Conservation (phyloP, 2,329 filamentous ascomycete species). For the Fusarium albosuccineum region DNA sequence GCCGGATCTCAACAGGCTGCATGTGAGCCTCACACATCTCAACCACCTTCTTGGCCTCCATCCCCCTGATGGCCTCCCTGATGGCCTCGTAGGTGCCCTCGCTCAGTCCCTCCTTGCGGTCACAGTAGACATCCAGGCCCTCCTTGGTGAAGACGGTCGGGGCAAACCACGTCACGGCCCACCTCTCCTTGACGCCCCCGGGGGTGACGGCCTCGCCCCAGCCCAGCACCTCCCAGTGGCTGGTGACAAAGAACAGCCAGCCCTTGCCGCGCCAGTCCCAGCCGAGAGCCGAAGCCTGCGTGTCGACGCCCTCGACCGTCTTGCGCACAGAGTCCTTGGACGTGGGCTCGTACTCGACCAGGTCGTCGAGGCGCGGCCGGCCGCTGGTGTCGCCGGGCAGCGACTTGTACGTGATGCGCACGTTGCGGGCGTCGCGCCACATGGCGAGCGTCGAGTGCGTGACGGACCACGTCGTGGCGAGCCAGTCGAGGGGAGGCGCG, state of each 20-base stretch:
- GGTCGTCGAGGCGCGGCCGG: constrained; percentile 72
- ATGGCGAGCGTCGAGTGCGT: constrained; percentile 82
- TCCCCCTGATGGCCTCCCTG: constrained; percentile 60
- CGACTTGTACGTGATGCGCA: constrained; percentile 79
- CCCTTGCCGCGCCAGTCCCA: constrained; percentile 87
- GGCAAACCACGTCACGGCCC: constrained; percentile 88
- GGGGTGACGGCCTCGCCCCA: constrained; percentile 70
- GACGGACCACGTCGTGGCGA: constrained; percentile 77
- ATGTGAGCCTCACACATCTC: constrained; percentile 63
- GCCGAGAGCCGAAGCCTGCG: constrained; percentile 50
- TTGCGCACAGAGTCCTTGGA: constrained; percentile 64
- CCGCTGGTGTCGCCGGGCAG: constrained; percentile 59
- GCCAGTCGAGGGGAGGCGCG: constrained; percentile 68
- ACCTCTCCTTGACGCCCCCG: constrained; percentile 65
- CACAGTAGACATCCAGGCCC: constrained; percentile 82
- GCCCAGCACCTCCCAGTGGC: constrained; percentile 85
- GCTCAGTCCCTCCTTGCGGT: constrained; percentile 70
- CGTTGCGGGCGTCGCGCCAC: constrained; percentile 85
- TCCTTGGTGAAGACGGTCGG: constrained; percentile 87
- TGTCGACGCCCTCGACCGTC: constrained; percentile 75
- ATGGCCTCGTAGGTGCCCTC: constrained; percentile 69
- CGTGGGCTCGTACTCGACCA: constrained; percentile 76
- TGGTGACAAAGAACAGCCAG: constrained; percentile 77
- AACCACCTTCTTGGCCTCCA: constrained; percentile 68
- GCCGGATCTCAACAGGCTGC: constrained; percentile 62